Percentiles rank a stretch among this genome's conserved stretches.
These are phyloP conservation scores for Candida mesenterica DNA, from an alignment of 1,139 yeast genomes.

Conservation along the genomic window DNA sequence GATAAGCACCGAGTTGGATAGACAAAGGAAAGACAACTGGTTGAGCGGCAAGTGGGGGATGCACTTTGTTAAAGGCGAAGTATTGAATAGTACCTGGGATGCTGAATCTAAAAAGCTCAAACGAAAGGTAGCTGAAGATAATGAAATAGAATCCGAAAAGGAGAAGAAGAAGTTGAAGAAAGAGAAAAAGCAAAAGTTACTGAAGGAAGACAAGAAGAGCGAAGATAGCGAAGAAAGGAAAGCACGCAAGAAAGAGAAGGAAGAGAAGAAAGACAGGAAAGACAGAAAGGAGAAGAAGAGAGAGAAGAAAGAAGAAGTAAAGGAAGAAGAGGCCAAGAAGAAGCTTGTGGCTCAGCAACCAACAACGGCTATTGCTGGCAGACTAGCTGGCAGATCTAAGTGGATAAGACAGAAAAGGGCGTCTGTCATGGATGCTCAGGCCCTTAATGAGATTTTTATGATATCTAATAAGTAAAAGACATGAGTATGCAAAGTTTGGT, in stretches of 20 bases:
- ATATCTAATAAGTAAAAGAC: slow-evolving; percentile 41
- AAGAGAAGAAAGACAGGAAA: slow-evolving; percentile 17
- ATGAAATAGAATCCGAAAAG: slow-evolving; percentile 11
- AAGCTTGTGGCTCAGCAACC: slow-evolving; percentile 8
- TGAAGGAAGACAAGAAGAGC: slow-evolving; percentile 27
- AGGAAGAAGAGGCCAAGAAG: slow-evolving; percentile 26
- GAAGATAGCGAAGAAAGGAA: slow-evolving; percentile 26
- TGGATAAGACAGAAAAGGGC: slow-evolving; percentile 90
- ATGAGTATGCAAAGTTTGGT: too few relatives aligned
- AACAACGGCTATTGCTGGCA: slow-evolving; percentile 44
- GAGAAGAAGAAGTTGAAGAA: slow-evolving; percentile 3
- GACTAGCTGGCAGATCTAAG: slow-evolving; percentile 77
- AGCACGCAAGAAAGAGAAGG: slow-evolving; percentile 21
- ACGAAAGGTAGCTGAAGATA: slow-evolving; percentile 9
- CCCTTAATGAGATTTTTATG: slow-evolving; percentile 92
- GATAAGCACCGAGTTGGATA: slow-evolving; percentile 58
- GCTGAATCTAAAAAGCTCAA: slow-evolving; percentile 46
- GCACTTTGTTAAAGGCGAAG: slow-evolving; percentile 82
- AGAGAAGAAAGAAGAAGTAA: slow-evolving; percentile 23
- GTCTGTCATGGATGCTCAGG: slow-evolving; percentile 84
- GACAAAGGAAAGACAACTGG: slow-evolving; percentile 63
- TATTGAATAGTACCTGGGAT: slow-evolving; percentile 82
- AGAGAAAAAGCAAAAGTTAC: slow-evolving; percentile 19
- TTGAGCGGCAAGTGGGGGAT: slow-evolving; percentile 84
- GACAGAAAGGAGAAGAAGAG: slow-evolving; percentile 18